These are phyloP conservation scores for Gossypium ekmanianum DNA, from an alignment of 345 rosid genomes.

Conservation along the genomic window DNA sequence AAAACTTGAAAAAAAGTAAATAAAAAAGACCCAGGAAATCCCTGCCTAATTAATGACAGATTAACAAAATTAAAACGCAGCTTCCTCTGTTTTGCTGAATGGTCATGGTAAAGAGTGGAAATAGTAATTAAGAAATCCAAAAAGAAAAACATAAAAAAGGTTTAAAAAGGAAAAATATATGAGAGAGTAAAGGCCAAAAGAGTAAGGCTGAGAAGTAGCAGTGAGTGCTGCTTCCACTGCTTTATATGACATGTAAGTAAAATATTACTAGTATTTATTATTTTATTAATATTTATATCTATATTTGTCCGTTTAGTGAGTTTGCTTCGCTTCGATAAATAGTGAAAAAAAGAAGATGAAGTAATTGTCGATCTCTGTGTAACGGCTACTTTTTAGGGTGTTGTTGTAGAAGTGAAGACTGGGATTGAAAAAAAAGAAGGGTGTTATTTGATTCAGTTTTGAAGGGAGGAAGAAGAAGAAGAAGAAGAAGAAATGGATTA, in stretches of 20 bases:
- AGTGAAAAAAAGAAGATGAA: background rate
- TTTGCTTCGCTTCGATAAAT: background rate
- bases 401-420: background rate
- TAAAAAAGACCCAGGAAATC: background rate
- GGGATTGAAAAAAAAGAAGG: background rate
- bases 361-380: slow-evolving; percentile 11
- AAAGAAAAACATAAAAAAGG: background rate
- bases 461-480: background rate
- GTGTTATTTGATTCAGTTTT: slow-evolving; percentile 8
- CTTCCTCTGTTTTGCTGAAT: background rate
- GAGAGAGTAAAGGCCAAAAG: background rate
- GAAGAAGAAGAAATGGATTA: slow-evolving; percentile 6
- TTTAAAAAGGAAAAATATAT: background rate
- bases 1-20: background rate
- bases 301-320: background rate
- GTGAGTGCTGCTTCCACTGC: background rate
- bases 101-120: background rate
- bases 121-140: background rate
- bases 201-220: background rate
- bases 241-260: background rate
- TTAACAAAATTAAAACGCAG: background rate
- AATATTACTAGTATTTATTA: too few relatives aligned
- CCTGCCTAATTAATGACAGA: background rate
- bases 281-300: background rate
- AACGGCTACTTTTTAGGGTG: slow-evolving; percentile 13